Percentiles rank a stretch among this genome's conserved stretches.
These are phyloP conservation scores for Alternaria postmessia DNA, from an alignment of 2,329 filamentous ascomycete species.

Conservation along the genomic window DNA sequence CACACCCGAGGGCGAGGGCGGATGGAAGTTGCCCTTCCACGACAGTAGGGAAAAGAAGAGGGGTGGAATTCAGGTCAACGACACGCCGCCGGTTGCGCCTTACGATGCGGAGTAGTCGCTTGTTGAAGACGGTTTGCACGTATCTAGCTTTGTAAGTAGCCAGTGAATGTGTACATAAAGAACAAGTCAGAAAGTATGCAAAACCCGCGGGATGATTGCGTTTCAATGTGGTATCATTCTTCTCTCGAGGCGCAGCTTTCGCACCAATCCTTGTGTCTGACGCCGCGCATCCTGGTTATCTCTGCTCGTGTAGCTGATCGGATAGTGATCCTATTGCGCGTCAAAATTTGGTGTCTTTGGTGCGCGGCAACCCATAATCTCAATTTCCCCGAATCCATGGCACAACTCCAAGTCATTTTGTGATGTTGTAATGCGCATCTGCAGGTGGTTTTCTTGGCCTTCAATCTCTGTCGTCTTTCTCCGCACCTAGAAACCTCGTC, in stretches of 20 bases:
- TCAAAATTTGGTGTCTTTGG: slow-evolving; percentile 27
- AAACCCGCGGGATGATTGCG: neutral
- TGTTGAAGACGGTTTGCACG: neutral
- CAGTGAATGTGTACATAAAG: neutral
- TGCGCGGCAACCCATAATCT: slow-evolving; percentile 26
- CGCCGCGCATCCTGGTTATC: slow-evolving; percentile 28
- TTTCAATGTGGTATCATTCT: slow-evolving; percentile 38
- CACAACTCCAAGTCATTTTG: slow-evolving; percentile 6
- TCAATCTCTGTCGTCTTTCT: slow-evolving; percentile 9
- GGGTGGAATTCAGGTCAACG: slow-evolving; percentile 86
- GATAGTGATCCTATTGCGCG: slow-evolving; percentile 27
- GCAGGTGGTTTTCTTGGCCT: neutral
- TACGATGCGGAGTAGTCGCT: slow-evolving; percentile 74
- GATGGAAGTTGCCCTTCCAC: slow-evolving; percentile 84
- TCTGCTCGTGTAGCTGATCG: slow-evolving; percentile 18
- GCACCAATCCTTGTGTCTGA: slow-evolving; percentile 27
- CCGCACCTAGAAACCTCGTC: slow-evolving; percentile 42
- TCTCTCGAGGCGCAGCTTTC: slow-evolving; percentile 28
- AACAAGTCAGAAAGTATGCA: neutral
- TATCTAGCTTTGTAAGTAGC: slow-evolving; percentile 4
- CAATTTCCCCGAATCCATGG: slow-evolving; percentile 14
- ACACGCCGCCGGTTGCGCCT: slow-evolving; percentile 76
- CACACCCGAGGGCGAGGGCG: slow-evolving; percentile 81
- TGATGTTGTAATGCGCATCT: slow-evolving; percentile 8
- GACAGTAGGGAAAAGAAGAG: slow-evolving; percentile 86